Base-by-base conservation (phyloP, 2,329 filamentous ascomycete genomes). In the Incumbomyces lentus region DNA sequence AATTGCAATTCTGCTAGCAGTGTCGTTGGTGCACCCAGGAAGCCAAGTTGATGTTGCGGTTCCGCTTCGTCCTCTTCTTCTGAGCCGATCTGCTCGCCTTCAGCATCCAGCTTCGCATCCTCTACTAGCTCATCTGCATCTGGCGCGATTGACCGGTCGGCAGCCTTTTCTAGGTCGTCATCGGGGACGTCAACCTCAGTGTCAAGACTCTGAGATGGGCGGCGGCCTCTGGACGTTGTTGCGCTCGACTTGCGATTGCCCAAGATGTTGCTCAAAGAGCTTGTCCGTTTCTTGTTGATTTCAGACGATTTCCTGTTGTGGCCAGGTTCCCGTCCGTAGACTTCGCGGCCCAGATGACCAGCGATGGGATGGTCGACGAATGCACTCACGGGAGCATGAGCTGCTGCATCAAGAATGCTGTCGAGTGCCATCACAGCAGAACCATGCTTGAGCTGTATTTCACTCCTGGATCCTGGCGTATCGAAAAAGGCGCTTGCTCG, bases 401-500 rank as follows among this genome's bases (percentile, higher is more conserved):
- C 85, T 2, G 90, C 92, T 6, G 90, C 92, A 60, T 95, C 84
- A 13, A 98, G 74, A 44, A 98, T 93, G 61, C 81, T 89, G 55
- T 98, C 89, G 6, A 98, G 75, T 0, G 90, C 95, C 35, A 79
- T 82, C 60, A 88, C 86, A 10, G 90, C 89, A 19, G 92, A 96
- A 14, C 86, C 83, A 48, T 85, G 81, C 62, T 76, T 74, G 35
- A 79, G 64, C 33, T 77, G 65, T 33, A 80, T 66, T 40, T 81
- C 70, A 37, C 79, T 69, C 1, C 68, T 57, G 6, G 74, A 61
- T 2, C 76, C 70, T 0, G 82, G 82, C 3, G 70, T 68, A 48
- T 96, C 89, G 59, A 96, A 96, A 66, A 86, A 96, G 22, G 84
- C 79, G 57, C 82, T 94, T n/a, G 92, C 92, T 50, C 90, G 79